Conservation (phyloP, 1,284 basidiomycete species). For the Naganishia albida region DNA sequence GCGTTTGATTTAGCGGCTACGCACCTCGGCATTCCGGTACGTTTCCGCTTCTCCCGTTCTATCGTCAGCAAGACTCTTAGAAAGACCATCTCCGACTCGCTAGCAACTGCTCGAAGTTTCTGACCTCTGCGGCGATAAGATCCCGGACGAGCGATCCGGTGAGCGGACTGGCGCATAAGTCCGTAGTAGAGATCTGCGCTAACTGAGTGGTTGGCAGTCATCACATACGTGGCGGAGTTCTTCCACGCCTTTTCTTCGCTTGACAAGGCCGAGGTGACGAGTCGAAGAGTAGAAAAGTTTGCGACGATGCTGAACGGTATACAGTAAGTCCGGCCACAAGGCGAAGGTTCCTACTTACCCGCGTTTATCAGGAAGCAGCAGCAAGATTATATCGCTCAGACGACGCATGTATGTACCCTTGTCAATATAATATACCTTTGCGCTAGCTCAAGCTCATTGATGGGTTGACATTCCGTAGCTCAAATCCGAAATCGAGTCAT, state of each 20-base stretch:
- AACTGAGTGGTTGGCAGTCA: conserved; percentile 43
- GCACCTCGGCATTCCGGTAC: conserved; percentile 81
- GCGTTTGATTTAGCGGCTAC: conserved; percentile 85
- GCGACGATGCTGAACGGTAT: conserved; percentile 83
- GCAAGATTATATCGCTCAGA: conserved; percentile 93
- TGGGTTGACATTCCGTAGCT: neutral
- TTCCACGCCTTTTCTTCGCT: conserved; percentile 98
- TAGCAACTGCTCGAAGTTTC: conserved; percentile 94
- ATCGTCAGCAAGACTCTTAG: conserved; percentile 27
- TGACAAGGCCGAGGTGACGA: conserved; percentile 94
- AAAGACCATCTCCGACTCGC: conserved; percentile 35
- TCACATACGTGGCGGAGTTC: conserved; percentile 75
- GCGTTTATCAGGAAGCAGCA: conserved; percentile 69
- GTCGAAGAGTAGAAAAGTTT: conserved; percentile 90
- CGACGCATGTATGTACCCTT: conserved; percentile 42
- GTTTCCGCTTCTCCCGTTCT: conserved; percentile 48
- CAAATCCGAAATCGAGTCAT: neutral
- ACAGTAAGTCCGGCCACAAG: conserved; percentile 42
- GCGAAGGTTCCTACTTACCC: neutral
- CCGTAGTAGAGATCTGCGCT: neutral
- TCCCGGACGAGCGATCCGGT: conserved; percentile 91
- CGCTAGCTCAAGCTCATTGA: neutral
- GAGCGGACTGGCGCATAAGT: conserved; percentile 71
- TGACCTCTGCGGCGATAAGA: conserved; percentile 84
- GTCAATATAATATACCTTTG: neutral